Base-by-base conservation (phyloP, 805 yeast genomes). In the Ogataea polymorpha region DNA sequence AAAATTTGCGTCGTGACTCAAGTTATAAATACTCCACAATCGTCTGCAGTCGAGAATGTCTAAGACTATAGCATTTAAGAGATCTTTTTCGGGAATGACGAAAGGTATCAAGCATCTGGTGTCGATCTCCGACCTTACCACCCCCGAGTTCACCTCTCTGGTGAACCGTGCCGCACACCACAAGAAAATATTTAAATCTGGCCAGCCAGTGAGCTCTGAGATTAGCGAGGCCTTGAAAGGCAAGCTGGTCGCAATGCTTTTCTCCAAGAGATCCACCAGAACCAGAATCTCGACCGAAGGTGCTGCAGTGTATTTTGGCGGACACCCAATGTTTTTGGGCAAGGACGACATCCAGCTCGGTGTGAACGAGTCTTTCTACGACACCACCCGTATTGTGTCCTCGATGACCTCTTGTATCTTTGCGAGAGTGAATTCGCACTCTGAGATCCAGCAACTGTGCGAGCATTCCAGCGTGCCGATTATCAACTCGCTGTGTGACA, bases 401-500 rank as follows among this genome's bases (percentile, higher is more conserved):
- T 89, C 97, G 2, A 93, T 93, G 99, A 86, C 95, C 2, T 83
- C 96, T n/a, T 84, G 96, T 49, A 79, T 93, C 6, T 90, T 93
- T 68, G 99, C 98, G n/a, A 80, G 99, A 58, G 99, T 93, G 14
- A 82, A 87, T 50, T 69, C 77, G 20, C 96, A 93, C 58, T 71
- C 77, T 17, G 96, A 91, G 45, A 90, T 93, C 51, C 77, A 74
- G 55, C 83, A 82, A 41, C 71, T 93, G 39, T 80, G 89, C 39
- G 68, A 82, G 55, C 79, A 87, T 60, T 87, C 96, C 0, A 62
- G 77, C 1, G 97, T 88, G 3, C 99, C 99, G 6, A 84, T 93
- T 43, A 88, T 93, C 53, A 93, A 93, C 59, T 87, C 97, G 0
- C 74, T 93, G 35, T 90, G 97, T 70, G 99, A 93, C 60, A 80